Base-by-base conservation (phyloP, 148 eudicot genomes). In the Euryodendron excelsum region DNA sequence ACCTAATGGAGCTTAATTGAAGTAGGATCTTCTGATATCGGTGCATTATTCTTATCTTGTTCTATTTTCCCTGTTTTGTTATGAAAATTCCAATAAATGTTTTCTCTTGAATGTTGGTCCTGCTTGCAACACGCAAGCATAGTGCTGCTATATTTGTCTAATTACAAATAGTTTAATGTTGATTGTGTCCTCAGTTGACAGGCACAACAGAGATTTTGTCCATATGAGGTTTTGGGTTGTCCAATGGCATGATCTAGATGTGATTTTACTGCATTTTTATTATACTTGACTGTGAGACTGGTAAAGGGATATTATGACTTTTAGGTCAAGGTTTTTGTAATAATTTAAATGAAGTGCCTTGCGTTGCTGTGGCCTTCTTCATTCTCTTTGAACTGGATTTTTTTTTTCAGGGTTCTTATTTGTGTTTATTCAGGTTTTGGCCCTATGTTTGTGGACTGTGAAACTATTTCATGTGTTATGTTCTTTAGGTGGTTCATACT, bases 401-500 rank as follows among this genome's bases (percentile, higher is more conserved):
- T 67, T 77, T 0, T 55, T 53, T n/a, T n/a, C n/a, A n/a, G n/a
- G n/a, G 53, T 36, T 25, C 28, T 67, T 62, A 18, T 68, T 17
- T 28, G 33, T 65, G 25, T n/a, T n/a, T 20, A 31, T 73, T 17
- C 13, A 18, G 53, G 56, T 63, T 65, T 6, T 64, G 34, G 27
- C 27, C 47, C 25, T 14, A 20, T 5, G 1, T 73, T n/a, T 58
- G 36, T 52, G 13, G 17, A 25, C 20, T 63, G 15, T 66, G 4
- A 74, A n/a, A 53, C 45, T 25, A 1, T 41, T 53, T 74, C 45
- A 17, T 71, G 21, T 52, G 55, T 72, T 74, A 14, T 79, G 15
- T 34, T 78, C 67, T 87, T 74, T 85, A 93, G 98, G 98, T 88
- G 69, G 97, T 96, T 74, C 99, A 96, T 78, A 96, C 99, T 79